Base-by-base conservation (phyloP, 257 asterid genomes). In the Eustoma russellianum region DNA sequence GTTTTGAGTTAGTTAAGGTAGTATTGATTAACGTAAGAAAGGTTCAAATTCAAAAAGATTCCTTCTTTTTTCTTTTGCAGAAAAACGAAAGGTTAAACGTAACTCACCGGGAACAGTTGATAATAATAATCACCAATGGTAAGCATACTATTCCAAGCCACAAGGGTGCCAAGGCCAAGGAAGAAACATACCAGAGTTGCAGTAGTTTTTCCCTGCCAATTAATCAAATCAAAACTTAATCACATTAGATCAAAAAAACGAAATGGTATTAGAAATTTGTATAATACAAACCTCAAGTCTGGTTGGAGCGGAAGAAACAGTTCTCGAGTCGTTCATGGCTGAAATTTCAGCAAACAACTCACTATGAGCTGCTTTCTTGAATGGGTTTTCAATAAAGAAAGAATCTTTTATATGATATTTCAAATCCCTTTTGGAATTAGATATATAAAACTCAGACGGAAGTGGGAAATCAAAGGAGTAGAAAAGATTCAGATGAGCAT, bases 231-330 rank as follows among this genome's bases (percentile, higher is more conserved):
- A 30, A 48, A 16, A 17, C 30, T 34, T 28, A 53, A 53, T 15
- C 9, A 3, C 58, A 45, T 33, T 17, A 16, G 30, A 35, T 9
- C 5, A 33, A 52, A n/a, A 2, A 8, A 18, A 18, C 3, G 15
- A 24, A 16, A 46, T 15, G 24, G 12, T 34, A 14, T 24, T 1
- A 24, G 34, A 5, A 34, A 33, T 13, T 14, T 2, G 9, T n/a
- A 8, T 34, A 19, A 49, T 53, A 72, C 78, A 58, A 69, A 88
- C 96, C 95, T 84, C 88, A 67, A 88, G 78, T 77, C 79, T 79
- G 30, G 82, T 66, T 30, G 84, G 83, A 51, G 13, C 52, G 41
- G 87, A 41, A 34, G 41, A 52, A 2, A 14, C 71, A 44, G 44
- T 57, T 24, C 30, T 24, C 5, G 67, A 47, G 35, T 70, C 70